Percentiles rank a stretch among this genome's conserved stretches.
Conservation (phyloP, 495 filamentous ascomycete species). For the Neurospora discreta region DNA sequence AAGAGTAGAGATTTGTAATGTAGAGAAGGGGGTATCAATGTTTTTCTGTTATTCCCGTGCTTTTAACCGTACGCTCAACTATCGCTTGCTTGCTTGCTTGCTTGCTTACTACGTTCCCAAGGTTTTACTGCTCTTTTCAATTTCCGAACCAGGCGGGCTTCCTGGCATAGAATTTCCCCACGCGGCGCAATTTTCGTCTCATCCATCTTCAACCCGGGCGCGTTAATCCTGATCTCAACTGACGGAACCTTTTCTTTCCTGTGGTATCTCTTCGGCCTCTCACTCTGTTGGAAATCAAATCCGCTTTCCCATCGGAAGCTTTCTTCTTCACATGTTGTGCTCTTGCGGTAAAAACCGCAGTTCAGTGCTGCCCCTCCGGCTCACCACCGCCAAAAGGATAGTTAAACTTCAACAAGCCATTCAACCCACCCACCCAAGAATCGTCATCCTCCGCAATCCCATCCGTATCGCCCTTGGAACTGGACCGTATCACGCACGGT, state of each 20-base stretch:
- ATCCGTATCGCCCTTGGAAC: slow-evolving; percentile 25
- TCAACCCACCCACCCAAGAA: slow-evolving; percentile 93
- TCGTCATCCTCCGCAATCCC: slow-evolving; percentile 59
- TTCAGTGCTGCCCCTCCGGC: slow-evolving; percentile 5
- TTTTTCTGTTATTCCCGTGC: neutral
- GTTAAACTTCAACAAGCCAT: slow-evolving; percentile 93
- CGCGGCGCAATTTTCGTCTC: too few species aligned
- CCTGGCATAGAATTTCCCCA: neutral
- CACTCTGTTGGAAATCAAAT: too few species aligned
- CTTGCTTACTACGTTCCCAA: too few species aligned
- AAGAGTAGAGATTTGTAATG: neutral
- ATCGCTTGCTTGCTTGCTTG: neutral
- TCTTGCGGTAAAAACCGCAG: too few species aligned
- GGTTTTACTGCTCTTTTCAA: neutral
- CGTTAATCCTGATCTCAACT: neutral
- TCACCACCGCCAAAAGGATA: slow-evolving; percentile 75
- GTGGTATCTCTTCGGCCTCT: too few species aligned
- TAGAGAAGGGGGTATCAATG: neutral
- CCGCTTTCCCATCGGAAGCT: too few species aligned
- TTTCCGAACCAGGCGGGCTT: neutral
- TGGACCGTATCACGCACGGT: slow-evolving; percentile 52
- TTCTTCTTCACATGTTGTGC: too few species aligned
- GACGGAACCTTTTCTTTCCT: neutral
- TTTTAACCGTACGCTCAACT: neutral
- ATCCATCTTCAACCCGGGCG: neutral